A percentile compares a stretch with the other conserved stretches of the same genome.
phyloP scores from a whole-genome alignment of 441 rosid species.

The Erodium texanum region DNA sequence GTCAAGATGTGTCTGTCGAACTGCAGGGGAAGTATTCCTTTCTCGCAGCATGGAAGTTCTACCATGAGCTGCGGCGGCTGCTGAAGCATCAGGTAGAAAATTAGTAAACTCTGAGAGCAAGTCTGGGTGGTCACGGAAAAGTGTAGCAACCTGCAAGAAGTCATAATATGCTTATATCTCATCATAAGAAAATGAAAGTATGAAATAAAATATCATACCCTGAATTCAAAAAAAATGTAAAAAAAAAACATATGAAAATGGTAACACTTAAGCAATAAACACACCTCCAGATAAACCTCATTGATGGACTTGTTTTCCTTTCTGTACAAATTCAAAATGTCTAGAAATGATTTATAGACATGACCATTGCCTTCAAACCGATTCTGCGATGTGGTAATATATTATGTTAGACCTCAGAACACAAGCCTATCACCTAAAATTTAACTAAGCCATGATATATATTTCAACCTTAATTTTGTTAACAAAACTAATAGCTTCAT shows the following conservation, averaged over 20 bases:
- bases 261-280: slow-evolving; percentile 1
- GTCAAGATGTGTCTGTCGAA: slow-evolving; percentile 45
- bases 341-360: slow-evolving; percentile 83
- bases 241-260: slow-evolving; percentile 9
- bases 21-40: slow-evolving; percentile 48
- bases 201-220: slow-evolving; percentile 2
- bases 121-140: slow-evolving; percentile 75
- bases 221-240: background rate
- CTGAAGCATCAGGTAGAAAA: slow-evolving; percentile 83
- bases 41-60: slow-evolving; percentile 53
- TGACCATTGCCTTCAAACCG: slow-evolving; percentile 91
- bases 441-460: slow-evolving; percentile 1
- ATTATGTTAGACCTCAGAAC: slow-evolving; percentile 15
- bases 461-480: slow-evolving; percentile 86
- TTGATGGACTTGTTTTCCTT: slow-evolving; percentile 82
- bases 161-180: background rate
- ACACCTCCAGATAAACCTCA: slow-evolving; percentile 89
- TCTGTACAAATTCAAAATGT: slow-evolving; percentile 90
- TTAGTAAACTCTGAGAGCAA: slow-evolving; percentile 75
- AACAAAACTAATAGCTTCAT: slow-evolving; percentile 89
- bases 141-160: slow-evolving; percentile 60
- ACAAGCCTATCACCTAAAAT: slow-evolving; percentile 12
- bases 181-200: background rate
- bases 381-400: slow-evolving; percentile 42
- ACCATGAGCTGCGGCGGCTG: slow-evolving; percentile 40